Evolutionary conservation across 2,329 filamentous ascomycete genomes (phyloP).

Genomic region (Alternaria consortialis): DNA sequence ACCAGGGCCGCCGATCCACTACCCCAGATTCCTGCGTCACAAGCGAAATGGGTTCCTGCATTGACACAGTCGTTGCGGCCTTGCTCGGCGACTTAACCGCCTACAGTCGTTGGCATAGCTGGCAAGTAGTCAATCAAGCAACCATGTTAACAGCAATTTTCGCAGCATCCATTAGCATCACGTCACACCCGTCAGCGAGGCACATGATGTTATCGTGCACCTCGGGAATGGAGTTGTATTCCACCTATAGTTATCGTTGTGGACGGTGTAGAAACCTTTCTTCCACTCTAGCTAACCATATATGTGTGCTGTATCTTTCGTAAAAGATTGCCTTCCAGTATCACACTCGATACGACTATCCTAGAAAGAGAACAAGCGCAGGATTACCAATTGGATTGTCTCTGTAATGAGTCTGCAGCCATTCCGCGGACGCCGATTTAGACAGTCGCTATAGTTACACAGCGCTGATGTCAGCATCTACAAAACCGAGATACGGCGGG

Average conservation of each 20-base stretch:
- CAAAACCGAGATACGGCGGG: background rate
- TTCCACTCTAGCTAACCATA: background rate
- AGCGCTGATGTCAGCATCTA: background rate
- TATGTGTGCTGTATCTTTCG: background rate
- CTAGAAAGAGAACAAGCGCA: too few relatives aligned
- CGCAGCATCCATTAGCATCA: background rate
- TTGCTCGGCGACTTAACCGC: background rate
- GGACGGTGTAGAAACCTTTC: background rate
- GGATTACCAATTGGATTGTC: background rate
- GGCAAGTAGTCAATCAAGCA: background rate
- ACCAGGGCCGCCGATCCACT: constrained; percentile 4
- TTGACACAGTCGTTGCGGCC: background rate
- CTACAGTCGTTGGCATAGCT: background rate
- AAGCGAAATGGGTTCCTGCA: constrained; percentile 13
- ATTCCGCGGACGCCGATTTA: too few relatives aligned
- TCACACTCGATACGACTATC: background rate
- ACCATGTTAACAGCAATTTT: background rate
- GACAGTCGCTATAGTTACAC: background rate
- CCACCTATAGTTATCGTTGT: background rate
- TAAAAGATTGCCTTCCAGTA: background rate
- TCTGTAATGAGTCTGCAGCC: background rate
- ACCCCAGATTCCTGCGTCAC: constrained; percentile 4
- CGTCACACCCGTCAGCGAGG: background rate
- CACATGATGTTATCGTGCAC: background rate
- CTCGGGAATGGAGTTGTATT: background rate